Evolutionary conservation across 768 basidiomycete genomes (phyloP), one percentile per base, ranked within the genome.

Genomic region (Lyophyllum decastes): DNA sequence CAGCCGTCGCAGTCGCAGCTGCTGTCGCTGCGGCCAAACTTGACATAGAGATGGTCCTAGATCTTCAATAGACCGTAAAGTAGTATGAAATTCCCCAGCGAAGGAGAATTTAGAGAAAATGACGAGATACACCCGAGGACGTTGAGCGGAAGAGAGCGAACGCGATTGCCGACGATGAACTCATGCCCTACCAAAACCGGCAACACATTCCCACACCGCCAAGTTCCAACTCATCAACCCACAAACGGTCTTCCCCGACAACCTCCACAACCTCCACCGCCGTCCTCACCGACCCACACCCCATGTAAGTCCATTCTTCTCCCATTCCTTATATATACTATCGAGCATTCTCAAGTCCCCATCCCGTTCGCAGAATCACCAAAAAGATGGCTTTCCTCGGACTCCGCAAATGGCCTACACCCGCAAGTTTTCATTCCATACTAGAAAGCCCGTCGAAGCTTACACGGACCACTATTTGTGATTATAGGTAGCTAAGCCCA

Each of bases 381-480:
- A 16, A 38, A 38, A 68, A 62, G 72, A 90, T 90, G 88, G 81
- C 84, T 67, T 88, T 90, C 81, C 76, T 92, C 66, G 89, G 88
- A 77, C 77, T 89, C 63, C 88, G 89, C 75, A 89, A 89, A 77
- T 92, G 87, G 87, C 82, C 88, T 58, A 88, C 87, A 64, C 89
- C 89, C 56, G 89, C 80, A 76, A 73, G 86, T 83, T 58, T 62
- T 67, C 14, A 41, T 35, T 57, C n/a, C 53, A 14, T 21, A 21
- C 3, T n/a, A 24, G 33, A 19, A 14, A 21, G 33, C 34, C 33
- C 4, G 30, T 54, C 65, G 59, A 61, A 54, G 57, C 52, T 59
- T 21, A 49, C 22, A 30, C 43, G 26, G 21, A 19, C 57, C 44
- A 33, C 30, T 45, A 41, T 44, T 21, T 50, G 48, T 43, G 8